Evolutionary conservation across 441 rosid species (phyloP), one percentile per base, ranked within the genome.

Genomic region (Populus hybrid): DNA sequence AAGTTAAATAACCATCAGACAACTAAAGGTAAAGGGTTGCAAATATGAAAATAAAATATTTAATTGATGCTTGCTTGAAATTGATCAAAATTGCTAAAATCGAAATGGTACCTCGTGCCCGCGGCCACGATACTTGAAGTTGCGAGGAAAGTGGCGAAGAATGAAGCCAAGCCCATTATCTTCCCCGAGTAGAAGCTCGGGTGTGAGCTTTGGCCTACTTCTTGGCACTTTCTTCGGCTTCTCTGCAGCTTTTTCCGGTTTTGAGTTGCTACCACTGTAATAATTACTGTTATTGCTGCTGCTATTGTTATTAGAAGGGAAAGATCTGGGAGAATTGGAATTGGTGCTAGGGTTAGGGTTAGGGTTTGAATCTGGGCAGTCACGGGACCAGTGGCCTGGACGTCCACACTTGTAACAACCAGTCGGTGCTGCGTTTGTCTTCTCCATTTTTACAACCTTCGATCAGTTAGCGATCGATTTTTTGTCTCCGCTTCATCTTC

Each of bases 361-460:
- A 1, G 80, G 21, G 73, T 68, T 77, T 3, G 77, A 83, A 77
- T 79, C 83, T 16, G 97, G 92, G 66, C 98, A 95, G 81, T 94
- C 98, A n/a, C 97, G 97, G 3, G 99, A 93, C 97, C 99, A 95
- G 76, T 94, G 98, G 73, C 99, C 99, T 3, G 99, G 98, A 8
- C 97, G 92, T 24, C 98, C 99, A 75, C 99, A 95, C 83, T 94
- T 95, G 92, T 82, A 94, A 81, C 99, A 95, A 26, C 99, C 99
- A 24, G 95, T 95, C 20, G 98, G 95, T 36, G 84, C 90, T 70
- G 96, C 76, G 11, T 75, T 85, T 3, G 71, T 20, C 57, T 74
- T 78, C 68, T 83, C 91, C 89, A 88, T 87, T 80, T 69, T 28
- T 11, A 64, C 65, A 12, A 42, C 14, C 53, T 42, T 46, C 20